Evolutionary conservation across 257 asterid species (phyloP), one percentile per base, ranked within the genome.

Genomic region (Paraleonurus japonicus): DNA sequence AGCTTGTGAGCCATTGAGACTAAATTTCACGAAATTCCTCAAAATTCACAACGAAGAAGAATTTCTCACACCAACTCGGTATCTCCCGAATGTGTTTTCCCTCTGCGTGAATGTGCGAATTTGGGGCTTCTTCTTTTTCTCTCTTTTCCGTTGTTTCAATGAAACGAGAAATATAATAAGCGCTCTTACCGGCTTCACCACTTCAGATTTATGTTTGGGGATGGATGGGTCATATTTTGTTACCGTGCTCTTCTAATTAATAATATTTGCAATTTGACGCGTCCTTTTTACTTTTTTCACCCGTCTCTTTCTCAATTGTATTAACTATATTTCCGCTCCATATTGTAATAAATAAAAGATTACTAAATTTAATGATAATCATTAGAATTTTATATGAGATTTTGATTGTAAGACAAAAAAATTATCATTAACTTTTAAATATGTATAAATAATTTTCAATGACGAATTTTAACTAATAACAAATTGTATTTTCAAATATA

Each of bases 1-100:
- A 86, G 85, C 85, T 85, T 86, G 2, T 81, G 79, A 63, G 89
- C 90, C 96, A 91, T 91, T 60, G 81, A 30, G 30, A 54, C 61
- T 4, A 57, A 69, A 70, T 62, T 77, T 70, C 11, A 5, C 55
- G 61, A 61, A 73, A 72, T 72, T 30, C 54, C 57, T 78, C 74
- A 71, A 67, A 58, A 47, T 57, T 60, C 53, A 71, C 26, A 22
- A 45, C 19, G 64, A 48, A 54, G 45, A 35, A 30, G 75, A 37
- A 19, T 65, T 54, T 16, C 35, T 53, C 71, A 61, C 67, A 57
- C 69, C 75, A 70, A 35, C 77, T 27, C 41, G 27, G 80, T 65
- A 43, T 8, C 62, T 37, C 33, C 4, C 6, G 51, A 32, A 77
- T 26, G 78, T 65, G 75, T 67, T 48, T 65, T 30, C 57, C 60